Conservation (phyloP, 169 alveolate genomes). For the Plasmodium malariae region DNA sequence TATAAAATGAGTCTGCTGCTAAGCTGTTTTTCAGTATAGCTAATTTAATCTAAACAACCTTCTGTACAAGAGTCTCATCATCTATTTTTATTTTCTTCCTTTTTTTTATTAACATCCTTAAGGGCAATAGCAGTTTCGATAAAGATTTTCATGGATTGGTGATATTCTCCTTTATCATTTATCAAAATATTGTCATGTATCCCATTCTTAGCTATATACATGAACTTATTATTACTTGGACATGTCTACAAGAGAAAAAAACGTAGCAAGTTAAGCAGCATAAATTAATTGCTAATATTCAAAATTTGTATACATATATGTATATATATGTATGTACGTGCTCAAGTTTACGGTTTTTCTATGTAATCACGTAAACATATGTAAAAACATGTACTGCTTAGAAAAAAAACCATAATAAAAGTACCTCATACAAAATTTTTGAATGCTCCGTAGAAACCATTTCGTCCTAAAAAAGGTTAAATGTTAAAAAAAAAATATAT, state of each 20-base stretch:
- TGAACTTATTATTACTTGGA: constrained; percentile 22
- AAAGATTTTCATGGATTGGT: constrained; percentile 23
- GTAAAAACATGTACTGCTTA: no score
- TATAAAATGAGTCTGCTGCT: no score
- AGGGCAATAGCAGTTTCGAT: neutral
- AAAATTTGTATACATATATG: no score
- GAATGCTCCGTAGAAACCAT: constrained; percentile 20
- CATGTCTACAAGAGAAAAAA: constrained; percentile 12
- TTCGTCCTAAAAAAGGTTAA: constrained; percentile 37
- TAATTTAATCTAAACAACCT: no score
- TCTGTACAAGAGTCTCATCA: no score
- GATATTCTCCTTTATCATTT: constrained; percentile 37
- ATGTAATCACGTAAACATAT: no score
- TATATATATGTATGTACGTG: no score
- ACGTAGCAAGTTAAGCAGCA: no score
- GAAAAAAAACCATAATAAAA: neutral
- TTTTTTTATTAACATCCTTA: constrained; percentile 7
- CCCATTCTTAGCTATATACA: constrained; percentile 18
- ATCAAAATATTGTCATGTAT: constrained; percentile 26
- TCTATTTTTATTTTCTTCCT: neutral
- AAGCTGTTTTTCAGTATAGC: no score
- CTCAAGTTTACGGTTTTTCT: no score
- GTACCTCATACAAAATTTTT: constrained; percentile 21
- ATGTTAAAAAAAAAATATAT: neutral
- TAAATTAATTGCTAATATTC: no score